Evolutionary conservation across 441 rosid species (phyloP).

Genomic region (Gossypium armourianum): DNA sequence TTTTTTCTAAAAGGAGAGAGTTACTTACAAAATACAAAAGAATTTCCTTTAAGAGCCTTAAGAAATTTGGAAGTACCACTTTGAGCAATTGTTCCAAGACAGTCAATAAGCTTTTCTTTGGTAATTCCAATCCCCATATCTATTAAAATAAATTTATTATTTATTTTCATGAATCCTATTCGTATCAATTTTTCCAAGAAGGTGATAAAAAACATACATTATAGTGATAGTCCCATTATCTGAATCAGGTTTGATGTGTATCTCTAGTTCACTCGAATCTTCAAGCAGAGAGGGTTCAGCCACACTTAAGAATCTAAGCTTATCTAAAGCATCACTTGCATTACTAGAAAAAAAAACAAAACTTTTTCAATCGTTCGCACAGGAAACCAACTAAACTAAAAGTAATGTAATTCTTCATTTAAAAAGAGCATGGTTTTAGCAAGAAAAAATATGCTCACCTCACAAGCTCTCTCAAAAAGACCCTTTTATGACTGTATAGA

Average conservation of each 20-base stretch:
- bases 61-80: constrained; percentile 88
- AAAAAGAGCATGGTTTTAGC: background rate
- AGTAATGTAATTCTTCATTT: too few species aligned
- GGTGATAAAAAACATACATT: constrained; percentile 29
- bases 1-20: background rate
- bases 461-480: constrained; percentile 82
- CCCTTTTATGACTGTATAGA: constrained; percentile 90
- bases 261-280: constrained; percentile 79
- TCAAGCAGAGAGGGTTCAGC: constrained; percentile 82
- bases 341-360: constrained; percentile 42
- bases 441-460: constrained; percentile 41
- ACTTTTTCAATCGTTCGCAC: background rate
- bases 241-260: constrained; percentile 70
- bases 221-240: constrained; percentile 77
- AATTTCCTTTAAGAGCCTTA: constrained; percentile 61
- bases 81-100: constrained; percentile 96
- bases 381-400: background rate
- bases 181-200: background rate
- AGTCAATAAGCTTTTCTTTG: constrained; percentile 82
- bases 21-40: constrained; percentile 9
- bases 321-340: constrained; percentile 96
- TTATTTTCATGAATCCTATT: constrained; percentile 24
- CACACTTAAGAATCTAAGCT: constrained; percentile 83
- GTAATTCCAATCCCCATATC: constrained; percentile 96
- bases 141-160: constrained; percentile 37